phyloP scores from a whole-genome alignment of 2,329 filamentous ascomycete genomes.

The Ilyonectria mors-panacis region DNA sequence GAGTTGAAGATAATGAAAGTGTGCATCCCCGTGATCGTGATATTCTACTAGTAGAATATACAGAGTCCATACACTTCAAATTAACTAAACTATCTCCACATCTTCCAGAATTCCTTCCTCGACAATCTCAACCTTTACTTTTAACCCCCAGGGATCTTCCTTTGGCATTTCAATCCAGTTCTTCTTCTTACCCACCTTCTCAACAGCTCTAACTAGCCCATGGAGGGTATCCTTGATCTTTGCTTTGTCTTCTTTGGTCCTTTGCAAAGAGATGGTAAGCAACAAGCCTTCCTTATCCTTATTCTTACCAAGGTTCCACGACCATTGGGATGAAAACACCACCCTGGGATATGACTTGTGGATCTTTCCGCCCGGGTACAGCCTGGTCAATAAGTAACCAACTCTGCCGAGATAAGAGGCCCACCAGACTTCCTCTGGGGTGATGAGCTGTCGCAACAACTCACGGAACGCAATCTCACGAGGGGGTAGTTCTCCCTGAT shows the following conservation, averaged over 20 bases:
- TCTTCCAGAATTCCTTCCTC: slow-evolving; percentile 49
- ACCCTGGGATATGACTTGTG: slow-evolving; percentile 56
- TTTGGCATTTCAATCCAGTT: slow-evolving; percentile 59
- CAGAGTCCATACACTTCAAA: no score
- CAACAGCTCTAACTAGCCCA: slow-evolving; percentile 58
- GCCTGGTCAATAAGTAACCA: slow-evolving; percentile 67
- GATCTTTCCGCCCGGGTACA: slow-evolving; percentile 73
- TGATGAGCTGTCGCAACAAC: slow-evolving; percentile 67
- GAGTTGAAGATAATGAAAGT: no score
- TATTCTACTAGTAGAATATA: no score
- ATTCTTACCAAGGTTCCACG: slow-evolving; percentile 57
- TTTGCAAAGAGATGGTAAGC: slow-evolving; percentile 60
- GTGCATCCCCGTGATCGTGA: no score
- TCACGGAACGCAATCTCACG: slow-evolving; percentile 69
- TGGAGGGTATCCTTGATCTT: slow-evolving; percentile 59
- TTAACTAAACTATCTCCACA: no score
- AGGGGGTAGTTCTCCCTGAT: slow-evolving; percentile 73
- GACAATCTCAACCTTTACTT: slow-evolving; percentile 53
- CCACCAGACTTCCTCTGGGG: slow-evolving; percentile 74
- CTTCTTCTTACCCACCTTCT: slow-evolving; percentile 74
- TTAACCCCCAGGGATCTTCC: slow-evolving; percentile 55
- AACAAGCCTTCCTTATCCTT: slow-evolving; percentile 58
- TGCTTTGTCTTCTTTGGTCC: slow-evolving; percentile 54
- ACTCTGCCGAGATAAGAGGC: slow-evolving; percentile 74
- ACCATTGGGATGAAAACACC: slow-evolving; percentile 58